Evolutionary conservation across 805 yeast genomes (phyloP), one percentile per base, ranked within the genome.

Genomic region (Schwanniomyces vanrijiae): DNA sequence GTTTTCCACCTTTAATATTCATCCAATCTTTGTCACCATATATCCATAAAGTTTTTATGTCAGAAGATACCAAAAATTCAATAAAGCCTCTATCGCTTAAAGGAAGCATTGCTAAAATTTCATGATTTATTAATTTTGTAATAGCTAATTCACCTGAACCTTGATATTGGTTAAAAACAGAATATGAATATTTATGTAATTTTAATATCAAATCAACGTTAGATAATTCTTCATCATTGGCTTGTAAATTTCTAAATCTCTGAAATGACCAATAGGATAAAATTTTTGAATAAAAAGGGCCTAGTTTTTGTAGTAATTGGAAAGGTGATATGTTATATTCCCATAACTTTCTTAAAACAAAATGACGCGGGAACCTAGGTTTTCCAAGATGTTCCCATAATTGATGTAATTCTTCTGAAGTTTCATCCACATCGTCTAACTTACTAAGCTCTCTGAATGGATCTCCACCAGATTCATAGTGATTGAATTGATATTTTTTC

Each of bases 11-110:
- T 14, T 61, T 58, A 10, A 44, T 31, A 42, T 72, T 72, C 77
- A 72, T 72, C 77, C 77, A 72, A 48, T 72, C 77, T 33, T 64
- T 66, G 10, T 70, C 76, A 0, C 77, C 77, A 42, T 72, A 72
- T 37, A 71, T 37, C 73, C 76, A 70, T 2, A 64, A 44, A 0
- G 61, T 55, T 22, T 56, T 52, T n/a, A 69, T 54, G 3, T 57
- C 48, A 10, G 59, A 42, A 4, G 60, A 51, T 7, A 48, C 44
- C 14, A 71, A 50, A 43, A 55, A 62, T 40, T 68, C 68, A 6
- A 61, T 61, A 25, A 70, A 60, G 2, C 73, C 72, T 8, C 76
- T 60, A 46, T 71, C 76, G 45, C 73, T 59, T n/a, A 72, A 54
- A 2, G 77, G 77, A 16, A 72, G 51, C 19, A 57, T 51, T 1